Evolutionary conservation across 371 early-diverging fungal species (phyloP).

Genomic region (Rhizopus microsporus): DNA sequence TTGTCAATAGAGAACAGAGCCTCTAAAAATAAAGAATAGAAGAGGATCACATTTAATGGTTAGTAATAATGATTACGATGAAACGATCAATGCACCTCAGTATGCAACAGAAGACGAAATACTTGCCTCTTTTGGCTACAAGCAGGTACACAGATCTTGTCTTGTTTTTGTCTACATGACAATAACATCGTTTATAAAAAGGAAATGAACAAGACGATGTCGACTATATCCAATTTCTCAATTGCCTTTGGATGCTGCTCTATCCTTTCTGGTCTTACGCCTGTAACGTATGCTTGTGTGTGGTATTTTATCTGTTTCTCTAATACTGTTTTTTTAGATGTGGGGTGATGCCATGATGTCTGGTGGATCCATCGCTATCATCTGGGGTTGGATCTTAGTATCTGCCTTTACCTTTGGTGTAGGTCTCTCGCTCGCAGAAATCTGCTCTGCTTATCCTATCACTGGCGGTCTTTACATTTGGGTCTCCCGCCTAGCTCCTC

Average conservation of each 20-base stretch:
- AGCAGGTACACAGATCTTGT: constrained; percentile 42
- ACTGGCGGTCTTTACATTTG: constrained; percentile 66
- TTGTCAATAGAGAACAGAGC: too few relatives aligned
- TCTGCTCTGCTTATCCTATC: constrained; percentile 72
- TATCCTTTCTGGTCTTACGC: constrained; percentile 60
- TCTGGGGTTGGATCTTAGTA: constrained; percentile 73
- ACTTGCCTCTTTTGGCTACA: constrained; percentile 59
- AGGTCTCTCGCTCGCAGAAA: constrained; percentile 73
- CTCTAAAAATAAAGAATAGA: too few relatives aligned
- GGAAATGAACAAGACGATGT: constrained; percentile 68
- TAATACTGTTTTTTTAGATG: constrained; percentile 23
- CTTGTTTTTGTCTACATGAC: neutral
- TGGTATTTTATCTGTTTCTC: neutral
- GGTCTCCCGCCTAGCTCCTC: constrained; percentile 57
- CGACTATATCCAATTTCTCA: constrained; percentile 64
- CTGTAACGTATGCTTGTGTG: constrained; percentile 27
- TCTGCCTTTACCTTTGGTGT: constrained; percentile 64
- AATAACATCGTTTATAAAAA: constrained; percentile 15
- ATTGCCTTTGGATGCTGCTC: constrained; percentile 66
- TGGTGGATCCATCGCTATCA: constrained; percentile 69
- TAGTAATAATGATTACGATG: constrained; percentile 23
- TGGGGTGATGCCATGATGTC: constrained; percentile 62
- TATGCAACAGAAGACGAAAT: constrained; percentile 46
- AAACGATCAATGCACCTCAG: constrained; percentile 26
- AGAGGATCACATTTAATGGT: constrained; percentile 9